These are phyloP conservation scores for Colletotrichum falcatum DNA, from an alignment of 2,329 filamentous ascomycete species.

Conservation along the genomic window DNA sequence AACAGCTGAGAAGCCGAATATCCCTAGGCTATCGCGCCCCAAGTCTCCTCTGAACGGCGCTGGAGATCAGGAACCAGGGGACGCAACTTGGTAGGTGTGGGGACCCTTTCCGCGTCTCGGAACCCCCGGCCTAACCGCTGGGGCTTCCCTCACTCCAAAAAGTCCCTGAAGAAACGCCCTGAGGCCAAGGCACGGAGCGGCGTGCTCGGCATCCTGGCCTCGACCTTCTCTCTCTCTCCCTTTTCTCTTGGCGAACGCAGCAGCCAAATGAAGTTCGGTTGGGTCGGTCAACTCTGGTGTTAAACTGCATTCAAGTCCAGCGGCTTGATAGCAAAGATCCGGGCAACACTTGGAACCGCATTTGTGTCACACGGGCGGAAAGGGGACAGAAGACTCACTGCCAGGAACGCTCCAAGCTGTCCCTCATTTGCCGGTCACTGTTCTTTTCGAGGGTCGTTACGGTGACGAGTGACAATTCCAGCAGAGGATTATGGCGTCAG, in stretches of 20 bases:
- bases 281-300: constrained; percentile 1
- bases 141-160: constrained; percentile 15
- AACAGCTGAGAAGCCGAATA: constrained; percentile 35
- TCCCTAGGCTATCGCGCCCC: constrained; percentile 5
- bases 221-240: not conserved
- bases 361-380: constrained; percentile 17
- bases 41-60: constrained; percentile 25
- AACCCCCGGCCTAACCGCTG: constrained; percentile 24
- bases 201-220: constrained; percentile 20
- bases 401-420: constrained; percentile 31
- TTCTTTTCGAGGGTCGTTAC: constrained; percentile 17
- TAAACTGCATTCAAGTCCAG: constrained; percentile 17
- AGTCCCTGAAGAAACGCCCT: constrained; percentile 28
- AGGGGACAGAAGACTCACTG: constrained; percentile 1
- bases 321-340: constrained; percentile 12
- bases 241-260: constrained; percentile 14
- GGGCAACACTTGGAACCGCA: constrained; percentile 14
- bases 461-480: constrained; percentile 32
- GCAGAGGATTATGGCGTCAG: constrained; percentile 21
- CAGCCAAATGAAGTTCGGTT: constrained; percentile 1
- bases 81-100: constrained; percentile 19
- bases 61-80: constrained; percentile 29
- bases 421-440: not conserved
- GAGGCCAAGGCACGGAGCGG: constrained; percentile 24
- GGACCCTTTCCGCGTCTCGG: constrained; percentile 30